Percentiles rank a stretch among this genome's conserved stretches.
These are phyloP conservation scores for Ceratobasidium sp. DNA, from an alignment of 1,284 basidiomycete species.

Conservation along the genomic window DNA sequence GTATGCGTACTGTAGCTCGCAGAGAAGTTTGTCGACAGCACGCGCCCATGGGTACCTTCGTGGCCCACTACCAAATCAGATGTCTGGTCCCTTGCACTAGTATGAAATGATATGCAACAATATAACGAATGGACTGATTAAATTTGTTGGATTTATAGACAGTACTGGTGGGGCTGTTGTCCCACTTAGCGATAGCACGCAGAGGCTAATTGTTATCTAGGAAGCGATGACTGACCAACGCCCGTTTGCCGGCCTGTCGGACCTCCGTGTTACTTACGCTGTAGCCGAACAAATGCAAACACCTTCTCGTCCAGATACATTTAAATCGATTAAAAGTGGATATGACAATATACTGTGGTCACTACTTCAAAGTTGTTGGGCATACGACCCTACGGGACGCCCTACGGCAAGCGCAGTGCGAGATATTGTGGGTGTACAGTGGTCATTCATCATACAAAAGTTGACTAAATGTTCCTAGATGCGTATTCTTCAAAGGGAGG, in stretches of 20 bases:
- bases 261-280: not conserved
- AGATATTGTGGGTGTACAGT: slow-evolving; percentile 9
- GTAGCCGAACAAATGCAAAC: not conserved
- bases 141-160: slow-evolving; percentile 14
- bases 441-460: not conserved
- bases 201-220: not conserved
- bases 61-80: slow-evolving; percentile 26
- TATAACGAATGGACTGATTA: not conserved
- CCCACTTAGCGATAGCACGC: not conserved
- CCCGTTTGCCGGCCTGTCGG: slow-evolving; percentile 13
- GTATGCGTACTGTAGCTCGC: no score
- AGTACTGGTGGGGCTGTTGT: not conserved
- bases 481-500: slow-evolving; percentile 22
- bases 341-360: slow-evolving; percentile 27
- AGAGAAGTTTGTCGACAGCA: not conserved
- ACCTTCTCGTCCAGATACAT: slow-evolving; percentile 5
- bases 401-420: slow-evolving; percentile 18
- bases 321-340: slow-evolving; percentile 13
- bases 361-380: slow-evolving; percentile 16
- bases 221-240: slow-evolving; percentile 4
- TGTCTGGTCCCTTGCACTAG: slow-evolving; percentile 34
- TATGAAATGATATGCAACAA: not conserved
- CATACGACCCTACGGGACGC: not conserved
- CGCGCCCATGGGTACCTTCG: not conserved
- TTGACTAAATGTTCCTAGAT: slow-evolving; percentile 6